Percentiles rank a stretch among this genome's conserved stretches.
These are phyloP conservation scores for maize (Zea mays) DNA, from an alignment of 176 grass and related monocot species.

Conservation along the genomic window Zm-B73-REFERENCE-NAM-5.0 NC_050105.1:20966001-20966500, in stretches of 20 bases:
- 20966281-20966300: conserved; percentile 49
- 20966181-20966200: conserved; percentile 91
- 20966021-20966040: conserved; percentile 51
- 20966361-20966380: conserved; percentile 83
- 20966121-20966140: conserved; percentile 95
- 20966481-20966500: conserved; percentile 87
- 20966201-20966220: conserved; percentile 67
- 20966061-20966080: conserved; percentile 67
- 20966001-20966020: conserved; percentile 87
- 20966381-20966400: conserved; percentile 79
- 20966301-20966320: conserved; percentile 85
- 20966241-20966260: conserved; percentile 63
- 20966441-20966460: conserved; percentile 84
- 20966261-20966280: conserved; percentile 35
- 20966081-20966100: conserved; percentile 94
- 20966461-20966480: conserved; percentile 78
- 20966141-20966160: conserved; percentile 77
- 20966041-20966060: conserved; percentile 56
- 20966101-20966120: conserved; percentile 78
- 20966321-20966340: conserved; percentile 86
- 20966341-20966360: conserved; percentile 91
- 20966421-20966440: conserved; percentile 61
- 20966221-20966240: conserved; percentile 80
- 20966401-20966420: conserved; percentile 66
- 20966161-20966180: conserved; percentile 96